phyloP scores from a whole-genome alignment of 768 basidiomycete species.

The Boletus eberwhitei region DNA sequence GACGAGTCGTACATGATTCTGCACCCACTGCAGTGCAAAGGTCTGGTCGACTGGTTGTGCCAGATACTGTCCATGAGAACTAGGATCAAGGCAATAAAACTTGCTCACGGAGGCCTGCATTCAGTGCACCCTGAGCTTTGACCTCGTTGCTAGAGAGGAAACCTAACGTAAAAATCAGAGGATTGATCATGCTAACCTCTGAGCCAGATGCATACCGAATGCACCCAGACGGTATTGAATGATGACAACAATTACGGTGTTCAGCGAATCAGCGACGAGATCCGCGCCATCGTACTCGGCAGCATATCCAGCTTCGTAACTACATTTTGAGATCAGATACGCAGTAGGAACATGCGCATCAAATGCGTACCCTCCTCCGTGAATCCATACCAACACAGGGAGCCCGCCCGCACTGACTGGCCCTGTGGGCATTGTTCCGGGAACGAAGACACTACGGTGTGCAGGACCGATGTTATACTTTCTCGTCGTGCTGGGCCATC shows the following conservation, averaged over 20 bases:
- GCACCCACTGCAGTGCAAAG: slow-evolving; percentile 37
- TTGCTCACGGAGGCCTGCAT: slow-evolving; percentile 34
- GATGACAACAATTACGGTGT: slow-evolving; percentile 25
- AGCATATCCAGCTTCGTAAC: slow-evolving; percentile 25
- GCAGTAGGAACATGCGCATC: background rate
- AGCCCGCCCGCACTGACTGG: slow-evolving; percentile 4
- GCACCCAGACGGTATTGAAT: slow-evolving; percentile 37
- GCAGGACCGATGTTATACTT: background rate
- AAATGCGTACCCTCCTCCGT: slow-evolving; percentile 33
- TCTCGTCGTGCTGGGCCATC: too few relatives aligned
- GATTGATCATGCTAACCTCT: background rate
- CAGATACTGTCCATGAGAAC: background rate
- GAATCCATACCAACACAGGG: slow-evolving; percentile 37
- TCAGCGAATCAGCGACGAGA: slow-evolving; percentile 23
- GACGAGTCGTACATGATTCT: slow-evolving; percentile 25
- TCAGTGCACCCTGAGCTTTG: slow-evolving; percentile 31
- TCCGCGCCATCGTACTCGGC: slow-evolving; percentile 17
- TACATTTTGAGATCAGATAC: background rate
- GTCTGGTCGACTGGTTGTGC: slow-evolving; percentile 31
- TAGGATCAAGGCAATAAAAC: background rate
- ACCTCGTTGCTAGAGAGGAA: slow-evolving; percentile 32
- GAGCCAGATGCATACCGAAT: slow-evolving; percentile 23
- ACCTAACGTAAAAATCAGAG: slow-evolving; percentile 19
- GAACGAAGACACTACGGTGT: slow-evolving; percentile 8
- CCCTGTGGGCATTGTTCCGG: slow-evolving; percentile 1